Conservation (phyloP, 2,329 filamentous ascomycete genomes). For the Aureobasidium sp. region DNA sequence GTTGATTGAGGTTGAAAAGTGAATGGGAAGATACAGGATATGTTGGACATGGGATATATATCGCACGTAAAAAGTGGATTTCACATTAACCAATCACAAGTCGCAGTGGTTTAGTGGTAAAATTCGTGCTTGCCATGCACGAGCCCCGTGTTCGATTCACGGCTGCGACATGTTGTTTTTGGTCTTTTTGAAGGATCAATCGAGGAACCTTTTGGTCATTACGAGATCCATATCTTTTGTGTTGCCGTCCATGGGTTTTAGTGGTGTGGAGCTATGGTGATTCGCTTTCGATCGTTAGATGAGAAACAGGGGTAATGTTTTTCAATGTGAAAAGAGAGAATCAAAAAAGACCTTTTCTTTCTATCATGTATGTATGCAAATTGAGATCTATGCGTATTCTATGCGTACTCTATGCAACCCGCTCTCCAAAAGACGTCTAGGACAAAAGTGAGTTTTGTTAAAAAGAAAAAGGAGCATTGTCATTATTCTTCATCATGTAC, state of each 20-base stretch:
- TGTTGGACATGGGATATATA: background rate
- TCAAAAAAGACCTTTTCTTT: background rate
- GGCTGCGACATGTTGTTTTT: slow-evolving; percentile 9
- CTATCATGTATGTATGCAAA: no score
- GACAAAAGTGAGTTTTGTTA: no score
- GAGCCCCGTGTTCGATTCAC: slow-evolving; percentile 17
- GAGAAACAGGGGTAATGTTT: no score
- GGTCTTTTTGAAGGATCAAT: background rate
- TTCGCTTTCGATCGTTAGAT: no score
- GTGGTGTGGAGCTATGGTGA: no score
- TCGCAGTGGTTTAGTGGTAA: slow-evolving; percentile 17
- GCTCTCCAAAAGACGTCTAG: no score
- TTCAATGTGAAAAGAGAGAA: background rate
- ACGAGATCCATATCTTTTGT: no score
- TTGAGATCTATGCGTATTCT: no score
- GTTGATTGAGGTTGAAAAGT: slow-evolving; percentile 26
- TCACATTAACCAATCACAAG: background rate
- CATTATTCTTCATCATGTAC: slow-evolving; percentile 6
- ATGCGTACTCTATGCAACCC: no score
- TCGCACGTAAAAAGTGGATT: rapidly evolving
- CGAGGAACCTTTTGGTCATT: no score
- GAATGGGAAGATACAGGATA: no score
- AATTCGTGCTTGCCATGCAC: slow-evolving; percentile 16
- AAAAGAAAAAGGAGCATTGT: background rate
- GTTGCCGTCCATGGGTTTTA: no score